Evolutionary conservation across 345 rosid genomes (phyloP), one percentile per base, ranked within the genome.

Genomic region (Citrus unshiu): DNA sequence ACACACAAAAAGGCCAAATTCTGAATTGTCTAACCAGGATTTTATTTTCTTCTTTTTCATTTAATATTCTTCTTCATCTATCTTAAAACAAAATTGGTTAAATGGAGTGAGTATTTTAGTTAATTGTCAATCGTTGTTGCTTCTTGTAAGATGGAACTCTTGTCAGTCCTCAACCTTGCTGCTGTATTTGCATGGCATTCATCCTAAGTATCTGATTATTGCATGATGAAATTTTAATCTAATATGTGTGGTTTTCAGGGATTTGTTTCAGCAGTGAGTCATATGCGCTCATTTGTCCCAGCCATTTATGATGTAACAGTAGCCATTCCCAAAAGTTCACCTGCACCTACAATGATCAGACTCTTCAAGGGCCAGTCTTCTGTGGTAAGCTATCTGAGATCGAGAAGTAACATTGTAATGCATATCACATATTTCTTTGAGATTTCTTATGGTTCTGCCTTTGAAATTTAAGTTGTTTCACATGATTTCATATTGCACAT

Each of bases 231-330:
- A 64, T 29, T 46, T 27, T 35, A 30, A 46, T 30, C 78, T 54
- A 75, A 49, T 51, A 14, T 74, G 58, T 76, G 51, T 83, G 78
- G 71, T 56, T 84, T 85, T 68, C 91, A 95, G 99, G 99, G 98
- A 57, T 95, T 95, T 87, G 98, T 95, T 74, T 84, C 99, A 82
- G 96, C 98, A 25, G 97, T 93, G 75, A 89, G 88, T 83, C 89
- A 96, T 67, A 88, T 96, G 97, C 94, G 99, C 59, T 85, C 95
- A 37, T 96, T 96, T 84, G 95, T 94, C 73, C 99, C 98, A 61
- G 98, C 97, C 81, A 89, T 96, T 78, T 96, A 96, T 85, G 97
- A 96, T 82, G 86, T 90, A 69, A 94, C 99, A 39, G 91, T 90
- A 79, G 88, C 92, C 71, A 91, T 96, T 79, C 94, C 96, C 7